Evolutionary conservation across 139 green algal genomes (phyloP).

Genomic region (Coelastrella sp.): DNA sequence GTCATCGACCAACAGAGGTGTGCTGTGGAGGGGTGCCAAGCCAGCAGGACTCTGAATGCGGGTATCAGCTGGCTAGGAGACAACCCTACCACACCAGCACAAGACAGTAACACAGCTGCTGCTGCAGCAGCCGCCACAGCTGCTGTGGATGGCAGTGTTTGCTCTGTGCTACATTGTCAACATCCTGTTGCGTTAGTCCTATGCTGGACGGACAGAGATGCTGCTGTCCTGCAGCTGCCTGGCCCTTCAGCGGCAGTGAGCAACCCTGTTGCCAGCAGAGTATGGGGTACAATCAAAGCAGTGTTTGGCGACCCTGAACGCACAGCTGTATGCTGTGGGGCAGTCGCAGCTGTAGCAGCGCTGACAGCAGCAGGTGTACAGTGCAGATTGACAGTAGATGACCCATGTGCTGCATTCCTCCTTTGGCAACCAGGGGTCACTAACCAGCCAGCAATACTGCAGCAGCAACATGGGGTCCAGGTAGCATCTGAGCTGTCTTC

Average conservation of each 20-base stretch:
- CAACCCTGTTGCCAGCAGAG: neutral
- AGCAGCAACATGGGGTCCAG: neutral
- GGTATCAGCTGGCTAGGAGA: neutral
- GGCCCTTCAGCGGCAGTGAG: too few relatives aligned
- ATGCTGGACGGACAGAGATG: slow-evolving; percentile 43
- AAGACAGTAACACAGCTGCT: neutral
- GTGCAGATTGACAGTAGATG: slow-evolving; percentile 13
- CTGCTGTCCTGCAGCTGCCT: slow-evolving; percentile 21
- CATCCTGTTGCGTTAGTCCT: neutral
- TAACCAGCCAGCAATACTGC: neutral
- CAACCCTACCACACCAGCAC: neutral
- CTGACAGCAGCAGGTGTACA: slow-evolving; percentile 15
- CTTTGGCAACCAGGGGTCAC: slow-evolving; percentile 24
- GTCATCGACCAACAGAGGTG: neutral
- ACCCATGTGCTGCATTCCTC: slow-evolving; percentile 23
- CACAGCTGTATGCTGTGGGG: slow-evolving; percentile 15
- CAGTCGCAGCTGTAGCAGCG: slow-evolving; percentile 2
- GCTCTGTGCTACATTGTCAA: neutral
- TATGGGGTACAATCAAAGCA: slow-evolving; percentile 7
- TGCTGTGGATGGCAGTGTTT: neutral
- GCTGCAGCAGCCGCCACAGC: neutral
- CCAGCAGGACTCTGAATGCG: neutral
- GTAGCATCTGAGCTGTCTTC: neutral
- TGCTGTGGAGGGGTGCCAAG: neutral
- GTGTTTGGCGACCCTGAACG: slow-evolving; percentile 18